Evolutionary conservation across 129 eudicot genomes (phyloP).

Genomic region (Silybum marianum): DNA sequence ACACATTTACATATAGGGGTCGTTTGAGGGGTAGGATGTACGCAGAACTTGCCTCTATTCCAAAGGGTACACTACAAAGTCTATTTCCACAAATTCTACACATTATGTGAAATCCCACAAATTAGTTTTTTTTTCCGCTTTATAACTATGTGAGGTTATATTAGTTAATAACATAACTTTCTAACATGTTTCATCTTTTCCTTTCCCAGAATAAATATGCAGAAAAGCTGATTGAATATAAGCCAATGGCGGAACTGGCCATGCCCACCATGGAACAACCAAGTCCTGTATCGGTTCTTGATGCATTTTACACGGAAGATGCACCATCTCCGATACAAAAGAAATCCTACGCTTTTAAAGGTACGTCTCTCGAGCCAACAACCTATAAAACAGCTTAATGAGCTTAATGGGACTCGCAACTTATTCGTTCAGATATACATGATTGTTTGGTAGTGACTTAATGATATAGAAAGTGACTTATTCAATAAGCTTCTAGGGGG

Average conservation of each 20-base stretch:
- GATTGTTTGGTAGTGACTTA: no score
- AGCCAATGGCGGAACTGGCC: slow-evolving; percentile 44
- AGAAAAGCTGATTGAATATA: slow-evolving; percentile 46
- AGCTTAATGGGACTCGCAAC: no score
- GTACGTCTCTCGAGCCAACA: slow-evolving; percentile 34
- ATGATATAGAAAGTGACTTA: no score
- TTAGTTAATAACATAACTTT: background rate
- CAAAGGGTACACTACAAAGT: background rate
- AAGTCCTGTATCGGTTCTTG: slow-evolving; percentile 94
- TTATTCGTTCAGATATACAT: no score
- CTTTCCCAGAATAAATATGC: slow-evolving; percentile 41
- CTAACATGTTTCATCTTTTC: slow-evolving; percentile 30
- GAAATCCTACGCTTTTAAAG: slow-evolving; percentile 62
- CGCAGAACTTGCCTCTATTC: background rate
- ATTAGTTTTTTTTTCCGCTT: background rate
- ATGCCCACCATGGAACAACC: slow-evolving; percentile 65
- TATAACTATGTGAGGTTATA: background rate
- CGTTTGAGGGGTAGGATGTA: background rate
- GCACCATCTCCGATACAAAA: slow-evolving; percentile 82
- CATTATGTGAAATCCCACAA: background rate
- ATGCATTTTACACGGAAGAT: slow-evolving; percentile 75
- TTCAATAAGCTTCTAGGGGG: no score
- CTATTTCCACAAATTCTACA: background rate
- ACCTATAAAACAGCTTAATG: background rate
- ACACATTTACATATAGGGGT: background rate